These are phyloP conservation scores for Rhinocladiella mackenziei DNA, from an alignment of 2,329 filamentous ascomycete genomes.

Conservation along the genomic window DNA sequence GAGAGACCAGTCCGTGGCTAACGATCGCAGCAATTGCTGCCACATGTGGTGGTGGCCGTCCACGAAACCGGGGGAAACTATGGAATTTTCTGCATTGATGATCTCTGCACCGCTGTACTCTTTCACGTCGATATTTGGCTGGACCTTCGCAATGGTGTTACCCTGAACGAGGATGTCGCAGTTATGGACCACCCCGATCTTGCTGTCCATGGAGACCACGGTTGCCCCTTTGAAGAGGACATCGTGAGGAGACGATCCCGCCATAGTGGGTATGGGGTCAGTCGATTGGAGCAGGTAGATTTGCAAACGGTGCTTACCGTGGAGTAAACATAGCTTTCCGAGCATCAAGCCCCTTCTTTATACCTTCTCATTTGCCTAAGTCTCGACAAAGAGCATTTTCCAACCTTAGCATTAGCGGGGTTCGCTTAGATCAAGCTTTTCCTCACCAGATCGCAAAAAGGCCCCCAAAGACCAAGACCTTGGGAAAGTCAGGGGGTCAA, in stretches of 20 bases:
- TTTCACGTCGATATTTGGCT: slow-evolving; percentile 6
- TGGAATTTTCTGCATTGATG: slow-evolving; percentile 21
- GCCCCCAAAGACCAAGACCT: no score
- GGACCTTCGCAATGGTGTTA: slow-evolving; percentile 26
- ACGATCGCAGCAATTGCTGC: slow-evolving; percentile 42
- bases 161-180: slow-evolving; percentile 26
- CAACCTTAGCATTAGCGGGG: no score
- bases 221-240: slow-evolving; percentile 1
- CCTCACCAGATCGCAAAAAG: no score
- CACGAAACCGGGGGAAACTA: slow-evolving; percentile 36
- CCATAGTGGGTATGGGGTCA: no score
- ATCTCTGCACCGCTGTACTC: not conserved
- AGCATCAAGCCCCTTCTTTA: no score
- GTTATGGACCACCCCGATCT: not conserved
- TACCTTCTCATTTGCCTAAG: no score
- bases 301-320: no score
- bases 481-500: no score
- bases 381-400: no score
- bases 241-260: not conserved
- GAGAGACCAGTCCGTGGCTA: slow-evolving; percentile 40
- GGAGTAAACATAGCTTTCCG: no score
- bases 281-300: no score
- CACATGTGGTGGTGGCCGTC: slow-evolving; percentile 44
- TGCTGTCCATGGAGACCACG: slow-evolving; percentile 5
- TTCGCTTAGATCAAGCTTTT: no score